These are phyloP conservation scores for Fusarium siculi DNA, from an alignment of 2,329 filamentous ascomycete species.

Conservation along the genomic window DNA sequence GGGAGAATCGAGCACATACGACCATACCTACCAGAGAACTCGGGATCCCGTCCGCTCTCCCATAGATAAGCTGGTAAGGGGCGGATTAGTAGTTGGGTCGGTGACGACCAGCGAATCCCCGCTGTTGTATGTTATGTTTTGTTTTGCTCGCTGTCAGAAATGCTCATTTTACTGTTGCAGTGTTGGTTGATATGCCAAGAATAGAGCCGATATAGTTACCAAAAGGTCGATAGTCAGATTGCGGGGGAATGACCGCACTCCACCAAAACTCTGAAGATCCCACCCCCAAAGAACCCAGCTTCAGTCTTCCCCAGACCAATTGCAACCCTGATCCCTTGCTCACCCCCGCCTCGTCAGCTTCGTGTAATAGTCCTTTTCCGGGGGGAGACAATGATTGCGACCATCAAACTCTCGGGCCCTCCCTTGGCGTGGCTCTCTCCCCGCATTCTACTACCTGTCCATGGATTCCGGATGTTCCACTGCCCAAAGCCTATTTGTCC, in stretches of 20 bases:
- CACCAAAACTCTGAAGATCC: neutral
- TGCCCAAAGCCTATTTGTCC: conserved; percentile 26
- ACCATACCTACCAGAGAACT: conserved; percentile 22
- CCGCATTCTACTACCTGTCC: conserved; percentile 30
- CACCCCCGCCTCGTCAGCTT: conserved; percentile 18
- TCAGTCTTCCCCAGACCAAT: neutral
- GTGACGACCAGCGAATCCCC: conserved; percentile 17
- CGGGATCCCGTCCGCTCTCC: conserved; percentile 31
- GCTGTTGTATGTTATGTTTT: conserved; percentile 20
- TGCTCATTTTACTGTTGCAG: neutral
- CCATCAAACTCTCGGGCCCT: neutral
- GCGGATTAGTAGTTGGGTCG: conserved; percentile 21
- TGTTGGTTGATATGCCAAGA: neutral
- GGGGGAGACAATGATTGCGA: conserved; percentile 15
- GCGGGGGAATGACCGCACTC: conserved; percentile 14
- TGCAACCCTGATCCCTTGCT: neutral
- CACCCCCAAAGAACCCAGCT: neutral
- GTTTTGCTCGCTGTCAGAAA: neutral
- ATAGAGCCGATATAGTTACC: conserved; percentile 9
- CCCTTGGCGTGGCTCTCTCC: conserved; percentile 20
- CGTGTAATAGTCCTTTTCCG: conserved; percentile 16
- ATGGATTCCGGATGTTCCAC: conserved; percentile 1
- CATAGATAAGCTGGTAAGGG: conserved; percentile 11
- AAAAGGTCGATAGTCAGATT: conserved; percentile 12
- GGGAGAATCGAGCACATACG: neutral